Percentiles rank a stretch among this genome's conserved stretches.
These are phyloP conservation scores for Pestalotiopsis sp. DNA, from an alignment of 2,329 filamentous ascomycete species.

Conservation along the genomic window DNA sequence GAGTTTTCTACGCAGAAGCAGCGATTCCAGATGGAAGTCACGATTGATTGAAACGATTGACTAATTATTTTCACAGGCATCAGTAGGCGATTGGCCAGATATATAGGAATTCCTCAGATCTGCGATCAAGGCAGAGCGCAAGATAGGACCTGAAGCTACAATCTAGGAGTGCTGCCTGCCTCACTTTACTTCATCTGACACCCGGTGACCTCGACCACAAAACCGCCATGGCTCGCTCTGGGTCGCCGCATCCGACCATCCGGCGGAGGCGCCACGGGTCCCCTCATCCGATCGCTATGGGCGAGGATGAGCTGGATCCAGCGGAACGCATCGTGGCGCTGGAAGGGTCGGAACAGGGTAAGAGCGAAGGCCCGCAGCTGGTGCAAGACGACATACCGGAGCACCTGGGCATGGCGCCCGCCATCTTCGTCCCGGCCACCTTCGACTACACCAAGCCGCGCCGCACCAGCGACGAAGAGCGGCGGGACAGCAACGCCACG, in stretches of 20 bases:
- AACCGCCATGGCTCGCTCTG: background rate
- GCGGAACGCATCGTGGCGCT: background rate
- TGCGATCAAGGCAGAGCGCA: no score
- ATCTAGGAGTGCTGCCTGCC: no score
- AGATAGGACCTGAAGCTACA: no score
- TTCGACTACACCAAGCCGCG: constrained; percentile 15
- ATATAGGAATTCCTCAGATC: no score
- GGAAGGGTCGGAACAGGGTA: background rate
- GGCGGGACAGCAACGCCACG: background rate
- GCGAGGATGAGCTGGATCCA: background rate
- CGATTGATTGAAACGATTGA: no score
- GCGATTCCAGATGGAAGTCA: no score
- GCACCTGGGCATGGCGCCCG: constrained; percentile 8
- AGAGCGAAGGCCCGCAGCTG: background rate
- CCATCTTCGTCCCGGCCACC: constrained; percentile 16
- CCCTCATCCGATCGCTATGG: constrained; percentile 3
- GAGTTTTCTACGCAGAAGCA: no score
- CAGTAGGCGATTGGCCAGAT: no score
- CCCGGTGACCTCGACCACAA: no score
- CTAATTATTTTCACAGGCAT: no score
- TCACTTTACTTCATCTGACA: no score
- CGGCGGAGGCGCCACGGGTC: background rate
- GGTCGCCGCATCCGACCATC: constrained; percentile 1
- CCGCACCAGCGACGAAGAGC: background rate
- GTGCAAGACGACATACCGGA: constrained; percentile 3